phyloP scores from a whole-genome alignment of 2,329 filamentous ascomycete genomes.

The Stachybotrys chartarum region DNA sequence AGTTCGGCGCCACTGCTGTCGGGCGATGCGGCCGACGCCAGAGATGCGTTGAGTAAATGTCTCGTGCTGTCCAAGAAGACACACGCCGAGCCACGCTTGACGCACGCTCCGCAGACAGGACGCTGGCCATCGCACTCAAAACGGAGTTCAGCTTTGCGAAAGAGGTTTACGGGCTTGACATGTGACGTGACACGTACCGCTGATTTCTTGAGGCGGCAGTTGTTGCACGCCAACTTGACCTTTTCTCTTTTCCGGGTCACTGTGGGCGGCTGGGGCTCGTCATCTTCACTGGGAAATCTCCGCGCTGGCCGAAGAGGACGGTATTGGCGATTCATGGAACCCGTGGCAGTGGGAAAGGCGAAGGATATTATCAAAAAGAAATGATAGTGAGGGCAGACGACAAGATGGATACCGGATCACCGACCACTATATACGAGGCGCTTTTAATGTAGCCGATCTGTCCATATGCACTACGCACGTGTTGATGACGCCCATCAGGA shows the following conservation, averaged over 20 bases:
- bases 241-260: constrained; percentile 3
- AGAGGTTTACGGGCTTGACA: not conserved
- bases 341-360: not conserved
- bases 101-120: constrained; percentile 3
- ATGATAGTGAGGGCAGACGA: too few relatives aligned
- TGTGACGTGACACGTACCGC: constrained; percentile 3
- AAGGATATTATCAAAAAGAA: not conserved
- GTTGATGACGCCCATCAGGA: not conserved
- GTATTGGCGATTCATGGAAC: not conserved
- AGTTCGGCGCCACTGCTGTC: not conserved
- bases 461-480: not conserved
- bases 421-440: too few relatives aligned
- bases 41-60: not conserved
- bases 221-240: constrained; percentile 7
- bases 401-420: too few relatives aligned
- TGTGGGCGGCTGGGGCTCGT: not conserved
- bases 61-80: too few relatives aligned
- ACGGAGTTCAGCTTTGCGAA: not conserved
- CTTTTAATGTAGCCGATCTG: too few relatives aligned
- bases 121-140: constrained; percentile 6
- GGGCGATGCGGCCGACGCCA: not conserved
- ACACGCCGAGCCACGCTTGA: not conserved
- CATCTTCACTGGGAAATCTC: not conserved
- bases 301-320: not conserved
- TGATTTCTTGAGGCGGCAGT: constrained; percentile 6